phyloP scores from a whole-genome alignment of 345 rosid species.

The Citropsis articulata region DNA sequence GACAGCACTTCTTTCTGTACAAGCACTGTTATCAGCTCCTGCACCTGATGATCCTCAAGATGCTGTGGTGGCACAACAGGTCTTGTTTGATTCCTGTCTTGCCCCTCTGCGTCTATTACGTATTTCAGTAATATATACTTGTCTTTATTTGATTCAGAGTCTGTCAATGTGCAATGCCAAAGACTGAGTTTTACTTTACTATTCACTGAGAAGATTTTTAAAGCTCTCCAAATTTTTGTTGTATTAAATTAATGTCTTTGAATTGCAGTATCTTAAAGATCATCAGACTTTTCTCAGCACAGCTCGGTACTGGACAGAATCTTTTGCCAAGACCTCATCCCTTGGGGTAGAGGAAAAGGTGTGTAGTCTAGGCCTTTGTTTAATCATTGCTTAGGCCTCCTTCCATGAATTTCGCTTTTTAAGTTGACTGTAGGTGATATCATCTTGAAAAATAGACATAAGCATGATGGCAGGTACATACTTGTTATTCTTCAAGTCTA shows the following conservation, averaged over 20 bases:
- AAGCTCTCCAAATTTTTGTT: not conserved
- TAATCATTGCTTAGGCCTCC: not conserved
- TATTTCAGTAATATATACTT: not conserved
- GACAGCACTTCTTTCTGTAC: slow-evolving; percentile 95
- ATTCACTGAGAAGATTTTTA: not conserved
- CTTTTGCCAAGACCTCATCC: slow-evolving; percentile 82
- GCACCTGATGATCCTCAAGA: slow-evolving; percentile 98
- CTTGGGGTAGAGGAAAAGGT: slow-evolving; percentile 89
- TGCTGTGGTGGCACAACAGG: slow-evolving; percentile 99
- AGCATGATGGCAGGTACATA: not conserved
- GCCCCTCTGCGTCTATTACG: not conserved
- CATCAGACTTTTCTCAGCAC: slow-evolving; percentile 83
- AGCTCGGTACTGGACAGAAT: slow-evolving; percentile 98
- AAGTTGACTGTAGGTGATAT: not conserved
- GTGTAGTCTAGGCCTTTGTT: slow-evolving; percentile 2
- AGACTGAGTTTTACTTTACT: not conserved
- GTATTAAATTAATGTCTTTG: not conserved
- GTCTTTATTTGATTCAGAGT: not conserved
- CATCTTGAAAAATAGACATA: not conserved
- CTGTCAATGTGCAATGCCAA: not conserved
- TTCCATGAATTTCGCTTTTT: not conserved
- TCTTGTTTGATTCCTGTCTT: slow-evolving; percentile 21
- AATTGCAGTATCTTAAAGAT: slow-evolving; percentile 77
- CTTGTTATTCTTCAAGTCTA: not conserved
- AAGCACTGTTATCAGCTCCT: slow-evolving; percentile 93